Evolutionary conservation across 257 asterid genomes (phyloP), one percentile per base, ranked within the genome.

Genomic region (Solanum microdontum): DNA sequence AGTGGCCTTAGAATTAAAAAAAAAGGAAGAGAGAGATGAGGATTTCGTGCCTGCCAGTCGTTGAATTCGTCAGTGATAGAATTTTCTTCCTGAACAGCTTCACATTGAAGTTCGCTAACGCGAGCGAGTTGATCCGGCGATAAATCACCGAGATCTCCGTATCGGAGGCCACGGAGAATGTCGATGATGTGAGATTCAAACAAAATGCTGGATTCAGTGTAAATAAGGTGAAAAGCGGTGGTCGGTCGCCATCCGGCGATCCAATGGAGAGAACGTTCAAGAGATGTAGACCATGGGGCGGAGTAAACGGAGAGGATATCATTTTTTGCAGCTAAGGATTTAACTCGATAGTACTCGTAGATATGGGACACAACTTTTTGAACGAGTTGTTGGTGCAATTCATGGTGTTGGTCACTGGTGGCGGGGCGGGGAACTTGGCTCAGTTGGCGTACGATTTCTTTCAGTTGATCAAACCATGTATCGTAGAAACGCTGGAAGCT

Each of bases 161-260:
- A 92, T 34, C 92, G 94, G 48, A 89, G 21, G 0, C 99, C 99
- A 0, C 93, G 92, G 24, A 95, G 94, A 21, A 93, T 93, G 5
- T 95, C 95, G n/a, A 90, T 64, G 24, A 95, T 93, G 58, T 92
- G 97, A n/a, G 94, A 87, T 92, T 96, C 98, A 48, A 96, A 95
- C 23, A 92, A 86, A 69, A 96, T 92, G 92, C 98, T 93, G 3
- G 95, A 90, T 89, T 96, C 98, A 2, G 99, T 92, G 88, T 96
- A 96, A 19, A 95, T 79, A 30, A 96, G 89, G 92, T 96, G 99
- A 88, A 93, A 95, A 23, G 95, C 95, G 33, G 97, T 94, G 90
- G 98, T 96, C 45, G 99, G 98, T 2, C 99, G 92, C 98, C 98
- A 95, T 2, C 99, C 99, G 7, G 93, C 94, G 72, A 96, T 92